Percentiles rank a stretch among this genome's conserved stretches.
Conservation (phyloP, 352 stramenopile genomes). For the Pythium vanterpoolii region DNA sequence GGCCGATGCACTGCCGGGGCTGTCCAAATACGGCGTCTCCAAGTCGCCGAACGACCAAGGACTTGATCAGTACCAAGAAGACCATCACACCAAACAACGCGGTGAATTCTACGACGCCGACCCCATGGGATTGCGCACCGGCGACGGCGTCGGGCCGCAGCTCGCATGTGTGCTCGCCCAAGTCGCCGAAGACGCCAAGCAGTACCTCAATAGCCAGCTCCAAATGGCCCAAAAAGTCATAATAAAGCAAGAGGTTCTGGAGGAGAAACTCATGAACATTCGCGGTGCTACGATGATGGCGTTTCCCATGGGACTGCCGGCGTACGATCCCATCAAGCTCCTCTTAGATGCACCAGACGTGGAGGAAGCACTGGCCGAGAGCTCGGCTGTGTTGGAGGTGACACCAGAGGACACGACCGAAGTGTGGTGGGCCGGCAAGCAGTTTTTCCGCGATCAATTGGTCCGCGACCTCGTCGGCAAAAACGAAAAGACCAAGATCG, state of each 20-base stretch:
- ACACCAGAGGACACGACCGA: constrained; percentile 82
- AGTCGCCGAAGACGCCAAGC: constrained; percentile 74
- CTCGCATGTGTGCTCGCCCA: constrained; percentile 72
- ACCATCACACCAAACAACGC: constrained; percentile 42
- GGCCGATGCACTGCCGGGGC: constrained; percentile 63
- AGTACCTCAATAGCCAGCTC: constrained; percentile 61
- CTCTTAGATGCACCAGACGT: constrained; percentile 74
- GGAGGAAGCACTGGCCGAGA: constrained; percentile 56
- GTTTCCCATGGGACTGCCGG: constrained; percentile 94
- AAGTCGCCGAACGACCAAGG: constrained; percentile 85
- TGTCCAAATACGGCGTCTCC: constrained; percentile 82
- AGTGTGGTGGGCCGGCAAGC: constrained; percentile 95
- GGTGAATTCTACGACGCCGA: constrained; percentile 84
- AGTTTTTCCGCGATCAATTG: constrained; percentile 91
- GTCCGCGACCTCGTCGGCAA: constrained; percentile 90
- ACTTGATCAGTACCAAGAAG: constrained; percentile 84
- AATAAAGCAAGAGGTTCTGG: constrained; percentile 55
- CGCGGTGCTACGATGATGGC: constrained; percentile 90
- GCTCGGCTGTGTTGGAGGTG: constrained; percentile 73
- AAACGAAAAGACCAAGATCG: constrained; percentile 95
- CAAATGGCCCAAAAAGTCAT: constrained; percentile 66
- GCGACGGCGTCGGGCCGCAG: constrained; percentile 84
- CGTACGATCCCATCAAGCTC: constrained; percentile 84
- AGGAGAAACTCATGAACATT: constrained; percentile 93
- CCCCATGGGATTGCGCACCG: constrained; percentile 81